Base-by-base conservation (phyloP, 352 stramenopile species). In the Blastocystis sp. region DNA sequence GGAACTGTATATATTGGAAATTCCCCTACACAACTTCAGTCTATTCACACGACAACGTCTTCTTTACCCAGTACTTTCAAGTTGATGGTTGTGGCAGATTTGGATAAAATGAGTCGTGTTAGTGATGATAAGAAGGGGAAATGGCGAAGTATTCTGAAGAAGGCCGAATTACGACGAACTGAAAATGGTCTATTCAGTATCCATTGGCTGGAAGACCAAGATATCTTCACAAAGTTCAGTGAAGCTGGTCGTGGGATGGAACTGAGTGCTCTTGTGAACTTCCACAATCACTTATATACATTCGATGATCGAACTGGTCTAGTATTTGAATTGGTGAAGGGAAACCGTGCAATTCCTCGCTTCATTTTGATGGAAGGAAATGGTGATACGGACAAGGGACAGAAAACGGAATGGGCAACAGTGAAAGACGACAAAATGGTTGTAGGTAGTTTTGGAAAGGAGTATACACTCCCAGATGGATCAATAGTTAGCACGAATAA, bases 371-470 rank as follows among this genome's bases (percentile, higher is more conserved):
- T 98, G 92, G 97, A 99, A 92, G 96, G 97, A 82, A 93, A 98
- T 78, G 97, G 96, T 6, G 91, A 97, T 37, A 95, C 95, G 15
- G 94, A 96, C 73, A 99, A 99, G 92, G 97, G 96, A 19, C 97
- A 98, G 93, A 99, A 99, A 91, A 96, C 95, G 92, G 97, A 99
- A 92, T 99, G 97, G 97, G 95, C 96, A 2, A 99, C 97, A 0
- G 95, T 98, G 80, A 99, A 99, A 91, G 95, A 98, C 91, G 95
- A 93, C 48, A 94, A 98, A 91, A 92, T 99, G n/a, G 97, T 96
- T 87, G 96, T 98, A 91, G 97, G 97, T 58, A 98, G 93, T 79
- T 95, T 97, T 19, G 95, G 95, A 81, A 98, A 98, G 91, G 95
- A 97, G 91, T 98, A 95, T 90, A 97, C 94, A 0, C 33, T 95